These are phyloP conservation scores for Penicillium daleae DNA, from an alignment of 495 filamentous ascomycete species.

Conservation along the genomic window DNA sequence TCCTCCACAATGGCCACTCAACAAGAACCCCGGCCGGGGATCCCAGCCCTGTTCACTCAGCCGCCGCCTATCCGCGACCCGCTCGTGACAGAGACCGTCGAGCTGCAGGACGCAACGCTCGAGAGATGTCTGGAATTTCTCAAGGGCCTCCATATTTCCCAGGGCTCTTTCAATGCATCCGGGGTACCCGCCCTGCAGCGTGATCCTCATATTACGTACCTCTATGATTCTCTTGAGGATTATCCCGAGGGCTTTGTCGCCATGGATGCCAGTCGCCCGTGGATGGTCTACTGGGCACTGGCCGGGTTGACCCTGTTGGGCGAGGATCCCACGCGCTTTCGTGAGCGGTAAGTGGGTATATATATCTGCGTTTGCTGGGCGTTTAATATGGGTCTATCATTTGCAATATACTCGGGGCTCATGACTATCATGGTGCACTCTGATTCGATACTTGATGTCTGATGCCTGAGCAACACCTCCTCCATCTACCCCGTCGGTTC, in stretches of 20 bases:
- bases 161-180: constrained; percentile 60
- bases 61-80: constrained; percentile 66
- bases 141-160: constrained; percentile 38
- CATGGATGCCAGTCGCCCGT: constrained; percentile 84
- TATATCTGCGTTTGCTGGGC: background rate
- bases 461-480: background rate
- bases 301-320: constrained; percentile 73
- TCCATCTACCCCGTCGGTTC: background rate
- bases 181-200: constrained; percentile 77
- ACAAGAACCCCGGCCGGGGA: constrained; percentile 41
- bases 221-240: constrained; percentile 64
- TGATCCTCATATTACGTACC: constrained; percentile 72
- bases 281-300: constrained; percentile 92
- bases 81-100: constrained; percentile 68
- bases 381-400: background rate
- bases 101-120: constrained; percentile 67
- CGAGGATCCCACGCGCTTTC: constrained; percentile 71
- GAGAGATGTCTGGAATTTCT: constrained; percentile 72
- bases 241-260: constrained; percentile 68
- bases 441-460: background rate
- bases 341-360: constrained; percentile 55
- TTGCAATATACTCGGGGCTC: constrained; percentile 11
- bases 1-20: constrained; percentile 13
- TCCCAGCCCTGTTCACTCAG: constrained; percentile 68
- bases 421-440: background rate